Conservation (phyloP, 805 yeast genomes). For the Candida mattraensis region DNA sequence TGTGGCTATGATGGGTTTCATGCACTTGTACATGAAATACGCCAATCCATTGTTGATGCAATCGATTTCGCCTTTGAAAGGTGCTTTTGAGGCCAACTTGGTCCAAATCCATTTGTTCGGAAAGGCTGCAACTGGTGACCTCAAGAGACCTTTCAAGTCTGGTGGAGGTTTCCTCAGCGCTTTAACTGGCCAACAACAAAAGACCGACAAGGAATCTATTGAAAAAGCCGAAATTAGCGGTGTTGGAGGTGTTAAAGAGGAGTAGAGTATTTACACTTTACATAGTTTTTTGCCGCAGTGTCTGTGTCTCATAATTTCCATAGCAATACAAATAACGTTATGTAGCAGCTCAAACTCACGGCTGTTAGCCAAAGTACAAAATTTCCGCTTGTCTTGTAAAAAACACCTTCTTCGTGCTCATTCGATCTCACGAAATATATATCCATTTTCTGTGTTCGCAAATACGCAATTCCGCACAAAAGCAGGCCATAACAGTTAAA, state of each 20-base stretch:
- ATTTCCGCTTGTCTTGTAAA: conserved; percentile 62
- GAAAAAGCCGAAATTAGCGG: conserved; percentile 85
- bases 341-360: conserved; percentile 51
- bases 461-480: conserved; percentile 40
- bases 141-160: conserved; percentile 95
- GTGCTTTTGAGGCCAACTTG: conserved; percentile 84
- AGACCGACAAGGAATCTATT: conserved; percentile 85
- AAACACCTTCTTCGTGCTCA: conserved; percentile 23
- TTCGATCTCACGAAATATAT: conserved; percentile 29
- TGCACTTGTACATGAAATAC: conserved; percentile 97
- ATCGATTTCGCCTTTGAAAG: conserved; percentile 84
- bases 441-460: conserved; percentile 33
- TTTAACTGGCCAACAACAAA: conserved; percentile 41
- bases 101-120: conserved; percentile 90
- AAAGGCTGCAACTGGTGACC: conserved; percentile 79
- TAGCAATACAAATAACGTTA: conserved; percentile 51
- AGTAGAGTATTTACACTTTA: conserved; percentile 39
- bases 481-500: conserved; percentile 60
- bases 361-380: conserved; percentile 51
- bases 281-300: neutral
- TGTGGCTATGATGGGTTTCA: conserved; percentile 95
- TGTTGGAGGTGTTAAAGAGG: conserved; percentile 84
- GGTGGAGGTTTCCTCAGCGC: conserved; percentile 69
- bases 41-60: conserved; percentile 97
- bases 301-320: conserved; percentile 36